These are phyloP conservation scores for Monilinia aucupariae DNA, from an alignment of 2,329 filamentous ascomycete genomes.

Conservation along the genomic window DNA sequence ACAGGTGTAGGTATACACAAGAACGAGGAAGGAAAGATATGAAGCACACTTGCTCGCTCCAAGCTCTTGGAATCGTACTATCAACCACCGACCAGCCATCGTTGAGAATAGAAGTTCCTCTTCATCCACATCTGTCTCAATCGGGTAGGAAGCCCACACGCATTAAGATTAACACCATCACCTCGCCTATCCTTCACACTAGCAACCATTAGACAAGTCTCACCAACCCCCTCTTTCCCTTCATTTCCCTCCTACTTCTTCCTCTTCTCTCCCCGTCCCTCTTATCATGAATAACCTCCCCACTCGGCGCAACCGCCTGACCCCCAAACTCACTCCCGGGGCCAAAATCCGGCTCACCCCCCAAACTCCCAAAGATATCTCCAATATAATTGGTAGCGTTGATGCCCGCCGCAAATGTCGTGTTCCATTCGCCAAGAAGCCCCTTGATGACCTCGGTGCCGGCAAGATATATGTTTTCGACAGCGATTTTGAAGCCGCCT, in stretches of 20 bases:
- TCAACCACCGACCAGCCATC: not conserved
- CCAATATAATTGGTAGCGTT: conserved; percentile 55
- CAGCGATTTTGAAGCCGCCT: conserved; percentile 57
- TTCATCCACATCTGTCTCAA: not conserved
- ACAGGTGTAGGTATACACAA: not conserved
- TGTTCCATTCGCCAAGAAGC: conserved; percentile 56
- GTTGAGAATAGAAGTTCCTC: not conserved
- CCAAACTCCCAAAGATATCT: conserved; percentile 63
- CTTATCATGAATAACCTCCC: not conserved
- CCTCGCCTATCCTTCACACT: not conserved
- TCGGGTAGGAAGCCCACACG: too few species aligned
- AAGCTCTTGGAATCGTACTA: not conserved
- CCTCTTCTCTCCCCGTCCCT: conserved; percentile 6
- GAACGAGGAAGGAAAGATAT: not conserved
- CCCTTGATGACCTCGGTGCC: conserved; percentile 57
- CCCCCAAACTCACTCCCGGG: conserved; percentile 29
- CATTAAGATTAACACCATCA: not conserved
- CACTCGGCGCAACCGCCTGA: not conserved
- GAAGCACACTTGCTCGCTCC: not conserved
- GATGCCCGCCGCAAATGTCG: conserved; percentile 48
- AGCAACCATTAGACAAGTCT: not conserved
- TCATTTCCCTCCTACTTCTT: conserved; percentile 8
- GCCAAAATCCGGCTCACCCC: conserved; percentile 60
- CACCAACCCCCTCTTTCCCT: conserved; percentile 14
- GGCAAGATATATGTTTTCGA: conserved; percentile 61